phyloP scores from a whole-genome alignment of 2,329 filamentous ascomycete genomes.

The Didymella keratinophila region DNA sequence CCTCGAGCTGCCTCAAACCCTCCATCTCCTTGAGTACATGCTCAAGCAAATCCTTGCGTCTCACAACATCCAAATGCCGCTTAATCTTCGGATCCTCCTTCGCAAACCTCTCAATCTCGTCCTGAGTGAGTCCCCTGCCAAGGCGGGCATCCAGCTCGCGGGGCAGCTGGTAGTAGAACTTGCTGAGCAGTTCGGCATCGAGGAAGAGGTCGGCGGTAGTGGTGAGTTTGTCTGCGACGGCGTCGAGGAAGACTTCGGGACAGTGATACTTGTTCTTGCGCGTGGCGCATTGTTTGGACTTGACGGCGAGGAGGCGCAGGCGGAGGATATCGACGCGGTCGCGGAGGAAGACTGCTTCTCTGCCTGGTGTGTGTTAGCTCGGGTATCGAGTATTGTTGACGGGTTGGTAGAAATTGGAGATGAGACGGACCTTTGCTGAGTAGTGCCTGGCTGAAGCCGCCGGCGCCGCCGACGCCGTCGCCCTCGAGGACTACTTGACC shows the following conservation, averaged over 20 bases:
- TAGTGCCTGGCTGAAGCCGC: constrained; percentile 89
- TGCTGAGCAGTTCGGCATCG: constrained; percentile 93
- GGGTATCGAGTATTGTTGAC: no score
- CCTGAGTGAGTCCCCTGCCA: constrained; percentile 77
- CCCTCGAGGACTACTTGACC: constrained; percentile 87
- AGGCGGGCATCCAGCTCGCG: constrained; percentile 88
- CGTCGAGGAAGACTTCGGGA: constrained; percentile 96
- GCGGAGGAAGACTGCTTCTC: constrained; percentile 91
- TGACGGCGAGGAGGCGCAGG: constrained; percentile 86
- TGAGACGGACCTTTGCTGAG: constrained; percentile 74
- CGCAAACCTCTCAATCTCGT: constrained; percentile 88
- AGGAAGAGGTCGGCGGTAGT: constrained; percentile 95
- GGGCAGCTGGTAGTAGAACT: constrained; percentile 95
- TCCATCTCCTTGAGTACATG: constrained; percentile 97
- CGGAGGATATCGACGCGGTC: constrained; percentile 90
- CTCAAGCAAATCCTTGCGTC: constrained; percentile 90
- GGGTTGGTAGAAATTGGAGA: not conserved
- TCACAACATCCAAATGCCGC: constrained; percentile 88
- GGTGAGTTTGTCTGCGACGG: constrained; percentile 92
- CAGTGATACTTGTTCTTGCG: constrained; percentile 95
- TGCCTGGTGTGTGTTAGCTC: constrained; percentile 65
- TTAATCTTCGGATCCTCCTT: constrained; percentile 91
- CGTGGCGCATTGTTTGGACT: constrained; percentile 85
- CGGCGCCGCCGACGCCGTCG: constrained; percentile 82
- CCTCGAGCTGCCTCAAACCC: constrained; percentile 82